phyloP scores from a whole-genome alignment of 257 asterid species.

The Fraxinus excelsior region DNA sequence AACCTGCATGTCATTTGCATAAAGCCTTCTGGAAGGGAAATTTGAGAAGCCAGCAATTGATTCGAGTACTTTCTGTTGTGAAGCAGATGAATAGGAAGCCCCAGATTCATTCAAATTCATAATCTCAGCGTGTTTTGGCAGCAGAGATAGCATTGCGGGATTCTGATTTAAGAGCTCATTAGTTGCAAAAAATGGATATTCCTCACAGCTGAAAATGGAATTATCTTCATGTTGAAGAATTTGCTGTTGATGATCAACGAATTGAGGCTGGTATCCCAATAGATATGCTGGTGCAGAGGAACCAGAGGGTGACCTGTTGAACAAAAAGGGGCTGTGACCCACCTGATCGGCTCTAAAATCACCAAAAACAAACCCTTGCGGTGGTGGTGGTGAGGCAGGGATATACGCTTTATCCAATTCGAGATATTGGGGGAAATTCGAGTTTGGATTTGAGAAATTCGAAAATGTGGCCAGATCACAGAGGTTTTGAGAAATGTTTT shows the following conservation, averaged over 20 bases:
- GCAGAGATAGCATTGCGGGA: slow-evolving; percentile 22
- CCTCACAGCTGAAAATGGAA: slow-evolving; percentile 4
- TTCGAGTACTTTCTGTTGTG: slow-evolving; percentile 13
- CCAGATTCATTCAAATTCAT: slow-evolving; percentile 19
- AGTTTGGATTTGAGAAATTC: slow-evolving; percentile 11
- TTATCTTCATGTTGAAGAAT: slow-evolving; percentile 19
- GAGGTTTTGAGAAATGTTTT: slow-evolving; percentile 26
- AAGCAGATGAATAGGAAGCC: slow-evolving; percentile 12
- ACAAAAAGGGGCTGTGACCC: slow-evolving; percentile 8
- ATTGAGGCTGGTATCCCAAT: slow-evolving; percentile 18
- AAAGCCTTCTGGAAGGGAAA: not conserved
- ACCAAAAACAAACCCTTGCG: slow-evolving; percentile 21
- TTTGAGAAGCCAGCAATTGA: not conserved
- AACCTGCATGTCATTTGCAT: slow-evolving; percentile 4
- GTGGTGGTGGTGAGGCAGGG: not conserved
- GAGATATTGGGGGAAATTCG: slow-evolving; percentile 8
- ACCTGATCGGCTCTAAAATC: slow-evolving; percentile 15
- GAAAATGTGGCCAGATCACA: slow-evolving; percentile 17
- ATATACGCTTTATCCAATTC: not conserved
- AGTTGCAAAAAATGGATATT: not conserved
- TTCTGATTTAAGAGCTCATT: slow-evolving; percentile 15
- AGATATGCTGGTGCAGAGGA: slow-evolving; percentile 27
- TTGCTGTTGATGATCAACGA: slow-evolving; percentile 20
- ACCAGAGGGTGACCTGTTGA: slow-evolving; percentile 19
- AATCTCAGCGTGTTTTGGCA: slow-evolving; percentile 33